These are phyloP conservation scores for Choiromyces venosus DNA, from an alignment of 495 filamentous ascomycete species.

Conservation along the genomic window DNA sequence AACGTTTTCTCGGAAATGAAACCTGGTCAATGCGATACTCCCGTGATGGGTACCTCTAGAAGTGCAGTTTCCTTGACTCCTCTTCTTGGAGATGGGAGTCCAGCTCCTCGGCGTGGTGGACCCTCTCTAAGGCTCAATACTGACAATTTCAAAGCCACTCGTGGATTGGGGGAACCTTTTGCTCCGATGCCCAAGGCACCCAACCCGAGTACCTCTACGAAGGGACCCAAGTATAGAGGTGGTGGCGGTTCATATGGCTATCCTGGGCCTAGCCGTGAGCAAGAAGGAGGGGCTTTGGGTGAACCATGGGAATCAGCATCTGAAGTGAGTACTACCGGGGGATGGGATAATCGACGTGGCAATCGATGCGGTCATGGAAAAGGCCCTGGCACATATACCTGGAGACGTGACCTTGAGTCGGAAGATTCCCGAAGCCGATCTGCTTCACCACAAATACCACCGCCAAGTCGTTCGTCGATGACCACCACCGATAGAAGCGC, in stretches of 20 bases:
- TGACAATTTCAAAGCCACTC: constrained; percentile 15
- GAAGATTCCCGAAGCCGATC: constrained; percentile 24
- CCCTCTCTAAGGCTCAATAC: constrained; percentile 20
- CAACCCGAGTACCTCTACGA: constrained; percentile 11
- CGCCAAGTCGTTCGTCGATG: constrained; percentile 32
- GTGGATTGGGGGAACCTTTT: constrained; percentile 23
- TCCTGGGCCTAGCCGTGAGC: background rate
- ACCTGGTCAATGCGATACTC: constrained; percentile 33
- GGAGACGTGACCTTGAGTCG: constrained; percentile 19
- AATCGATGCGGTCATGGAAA: constrained; percentile 29
- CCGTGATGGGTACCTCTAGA: constrained; percentile 32
- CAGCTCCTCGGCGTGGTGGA: constrained; percentile 22
- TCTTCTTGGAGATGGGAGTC: constrained; percentile 31
- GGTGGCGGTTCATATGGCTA: background rate
- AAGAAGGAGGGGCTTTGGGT: background rate
- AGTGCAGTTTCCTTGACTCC: constrained; percentile 34
- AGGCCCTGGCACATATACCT: constrained; percentile 29
- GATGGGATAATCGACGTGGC: background rate
- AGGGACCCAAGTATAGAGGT: background rate
- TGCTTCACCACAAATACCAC: constrained; percentile 25
- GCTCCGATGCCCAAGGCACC: constrained; percentile 25
- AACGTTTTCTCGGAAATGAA: constrained; percentile 35
- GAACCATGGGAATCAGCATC: constrained; percentile 1
- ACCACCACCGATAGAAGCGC: constrained; percentile 35
- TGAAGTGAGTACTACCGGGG: background rate